Base-by-base conservation (phyloP, 148 eudicot species). In the Rhododendron kiyosumense region DNA sequence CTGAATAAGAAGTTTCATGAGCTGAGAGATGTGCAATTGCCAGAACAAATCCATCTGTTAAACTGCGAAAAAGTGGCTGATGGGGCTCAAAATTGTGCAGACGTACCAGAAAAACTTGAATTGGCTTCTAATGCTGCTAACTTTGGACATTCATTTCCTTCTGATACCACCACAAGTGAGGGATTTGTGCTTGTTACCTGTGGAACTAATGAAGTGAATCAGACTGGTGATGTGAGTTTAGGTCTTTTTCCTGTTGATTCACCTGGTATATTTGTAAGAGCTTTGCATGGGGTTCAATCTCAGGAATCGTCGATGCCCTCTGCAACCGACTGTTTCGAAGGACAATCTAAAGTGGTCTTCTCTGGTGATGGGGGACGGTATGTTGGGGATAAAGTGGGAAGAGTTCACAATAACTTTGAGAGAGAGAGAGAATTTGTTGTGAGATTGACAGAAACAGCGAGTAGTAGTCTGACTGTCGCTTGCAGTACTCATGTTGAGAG, bases 11-110 rank as follows among this genome's bases (percentile, higher is more conserved):
- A 86, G 88, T 87, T 89, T 38, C 85, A 84, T 61, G 81, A 83
- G 85, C 51, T 83, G 71, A 87, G 90, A 90, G 92, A 90, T 57
- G 83, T 84, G 81, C 85, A 88, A 83, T 81, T 89, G 83, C 83
- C 87, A 81, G 91, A 85, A 32, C 84, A 90, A 79, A 77, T 85
- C 83, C 89, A 90, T 83, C 86, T 86, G 57, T 51, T 80, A 36
- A 88, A 90, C 76, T 88, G 87, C 79, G 88, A 90, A 63, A 67
- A 85, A 84, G 74, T 87, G 76, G 85, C 67, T 82, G 80, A 83
- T 81, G 85, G 89, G 38, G 86, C 85, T 83, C 87, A 85, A 49
- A 75, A 36, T 73, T 74, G 82, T 73, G 83, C 88, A 78, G 81
- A 85, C 43, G 87, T 85, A n/a, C 48, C 41, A 36, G 87, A 88